Percentiles rank a stretch among this genome's conserved stretches.
Conservation (phyloP, 441 rosid species). For the Kokia cookei region DNA sequence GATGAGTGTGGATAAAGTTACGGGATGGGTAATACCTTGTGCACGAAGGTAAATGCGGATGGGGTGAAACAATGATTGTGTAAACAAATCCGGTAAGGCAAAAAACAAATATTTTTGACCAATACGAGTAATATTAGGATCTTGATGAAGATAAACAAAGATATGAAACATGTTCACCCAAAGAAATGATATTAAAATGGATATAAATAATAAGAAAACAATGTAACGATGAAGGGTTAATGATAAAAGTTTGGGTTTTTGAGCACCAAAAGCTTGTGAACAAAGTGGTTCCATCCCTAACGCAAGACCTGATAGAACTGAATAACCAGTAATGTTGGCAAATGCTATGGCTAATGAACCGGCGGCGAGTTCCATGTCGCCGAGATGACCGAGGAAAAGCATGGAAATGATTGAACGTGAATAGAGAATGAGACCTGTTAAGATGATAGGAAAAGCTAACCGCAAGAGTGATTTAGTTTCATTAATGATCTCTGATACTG, state of each 20-base stretch:
- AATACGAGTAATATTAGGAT: constrained; percentile 46
- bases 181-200: constrained; percentile 62
- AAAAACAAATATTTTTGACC: constrained; percentile 67
- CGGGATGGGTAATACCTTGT: constrained; percentile 80
- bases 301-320: constrained; percentile 87
- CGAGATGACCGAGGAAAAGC: constrained; percentile 84
- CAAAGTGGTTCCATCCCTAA: constrained; percentile 97
- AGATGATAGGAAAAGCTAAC: constrained; percentile 73
- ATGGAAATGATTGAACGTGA: constrained; percentile 85
- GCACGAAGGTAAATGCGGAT: constrained; percentile 97
- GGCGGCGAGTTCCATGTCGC: constrained; percentile 78
- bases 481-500: constrained; percentile 27
- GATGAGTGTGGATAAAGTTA: constrained; percentile 64
- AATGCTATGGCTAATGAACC: constrained; percentile 95
- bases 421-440: constrained; percentile 78
- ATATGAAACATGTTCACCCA: constrained; percentile 67
- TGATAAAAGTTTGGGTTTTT: constrained; percentile 74
- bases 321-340: constrained; percentile 93
- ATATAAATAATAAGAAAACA: constrained; percentile 53
- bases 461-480: constrained; percentile 66
- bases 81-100: constrained; percentile 81
- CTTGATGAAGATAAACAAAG: constrained; percentile 61
- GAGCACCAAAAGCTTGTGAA: constrained; percentile 93
- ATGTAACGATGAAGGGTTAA: constrained; percentile 86
- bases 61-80: constrained; percentile 83